Evolutionary conservation across 345 rosid genomes (phyloP), one percentile per base, ranked within the genome.

Genomic region (Arabis hirsuta): DNA sequence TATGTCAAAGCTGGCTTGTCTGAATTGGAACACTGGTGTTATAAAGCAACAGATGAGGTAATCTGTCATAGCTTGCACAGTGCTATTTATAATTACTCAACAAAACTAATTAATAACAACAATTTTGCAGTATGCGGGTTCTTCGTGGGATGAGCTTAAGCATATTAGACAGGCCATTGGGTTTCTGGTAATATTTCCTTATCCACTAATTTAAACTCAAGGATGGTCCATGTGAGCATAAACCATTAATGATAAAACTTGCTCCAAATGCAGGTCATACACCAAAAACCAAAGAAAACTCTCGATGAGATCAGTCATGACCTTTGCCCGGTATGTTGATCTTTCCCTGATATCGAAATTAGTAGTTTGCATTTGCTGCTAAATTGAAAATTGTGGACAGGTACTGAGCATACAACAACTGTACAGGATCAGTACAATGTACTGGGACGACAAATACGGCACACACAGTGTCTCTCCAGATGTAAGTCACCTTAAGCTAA

Each of bases 391-490:
- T 3, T 63, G 6, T 54, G 48, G 60, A 0, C 87, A 92, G 98
- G 93, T 92, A 43, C 87, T 92, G 16, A 90, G 98, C 39, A 84
- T 92, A 73, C 98, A 92, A 70, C 98, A 92, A 79, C 78, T 92
- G 4, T 92, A 90, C 74, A 80, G 98, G 39, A 92, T 92, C 51
- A 84, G 98, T 69, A 90, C 98, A 0, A 88, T 92, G 97, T 92
- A 90, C 72, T 92, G 98, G 98, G 98, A 92, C 39, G 98, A 92
- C 86, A 92, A 92, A 81, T 92, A 92, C 48, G 96, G 93, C 73
- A 90, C 96, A 0, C 98, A 88, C 13, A 92, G 98, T 46, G 98
- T 92, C 51, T 82, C 97, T 45, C 61, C 90, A 0, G 97, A 92
- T 68, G 98, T 92, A 83, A 87, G 98, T 82, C 74, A 56, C 72